These are phyloP conservation scores for Evernia prunastri DNA, from an alignment of 495 filamentous ascomycete genomes.

Conservation along the genomic window DNA sequence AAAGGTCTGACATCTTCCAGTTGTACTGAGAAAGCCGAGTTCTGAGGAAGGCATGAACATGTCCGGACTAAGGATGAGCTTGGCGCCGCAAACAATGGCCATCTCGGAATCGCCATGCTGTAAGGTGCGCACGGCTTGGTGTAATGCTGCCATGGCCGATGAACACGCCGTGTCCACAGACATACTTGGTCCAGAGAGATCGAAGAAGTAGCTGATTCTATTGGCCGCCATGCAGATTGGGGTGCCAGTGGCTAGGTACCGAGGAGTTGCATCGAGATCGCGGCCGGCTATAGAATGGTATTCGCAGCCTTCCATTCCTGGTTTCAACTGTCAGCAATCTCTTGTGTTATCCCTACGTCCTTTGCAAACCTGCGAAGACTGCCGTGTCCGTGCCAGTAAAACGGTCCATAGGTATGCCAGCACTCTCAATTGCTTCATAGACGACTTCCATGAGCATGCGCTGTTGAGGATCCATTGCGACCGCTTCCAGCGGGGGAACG, in stretches of 20 bases:
- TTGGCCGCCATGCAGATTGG: conserved; percentile 43
- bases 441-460: conserved; percentile 50
- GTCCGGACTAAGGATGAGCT: conserved; percentile 52
- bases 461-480: conserved; percentile 44
- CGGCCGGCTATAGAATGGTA: conserved; percentile 32
- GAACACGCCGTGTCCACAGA: conserved; percentile 53
- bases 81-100: conserved; percentile 51
- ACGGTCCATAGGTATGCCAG: conserved; percentile 36
- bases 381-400: conserved; percentile 28
- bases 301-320: conserved; percentile 28
- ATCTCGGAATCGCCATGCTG: conserved; percentile 41
- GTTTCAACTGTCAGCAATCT: conserved; percentile 28
- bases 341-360: neutral
- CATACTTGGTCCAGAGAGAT: conserved; percentile 47
- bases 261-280: conserved; percentile 34
- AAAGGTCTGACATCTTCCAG: conserved; percentile 38
- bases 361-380: conserved; percentile 29
- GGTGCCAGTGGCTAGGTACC: conserved; percentile 42
- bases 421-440: conserved; percentile 56
- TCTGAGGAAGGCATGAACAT: conserved; percentile 45
- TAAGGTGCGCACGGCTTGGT: conserved; percentile 47
- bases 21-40: conserved; percentile 27
- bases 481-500: conserved; percentile 49
- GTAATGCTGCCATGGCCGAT: conserved; percentile 44
- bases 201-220: conserved; percentile 49